A percentile compares a stretch with the other conserved stretches of the same genome.
These are phyloP conservation scores for Phalaenopsis equestris DNA, from an alignment of 106 monocot species.

Conservation along the genomic window DNA sequence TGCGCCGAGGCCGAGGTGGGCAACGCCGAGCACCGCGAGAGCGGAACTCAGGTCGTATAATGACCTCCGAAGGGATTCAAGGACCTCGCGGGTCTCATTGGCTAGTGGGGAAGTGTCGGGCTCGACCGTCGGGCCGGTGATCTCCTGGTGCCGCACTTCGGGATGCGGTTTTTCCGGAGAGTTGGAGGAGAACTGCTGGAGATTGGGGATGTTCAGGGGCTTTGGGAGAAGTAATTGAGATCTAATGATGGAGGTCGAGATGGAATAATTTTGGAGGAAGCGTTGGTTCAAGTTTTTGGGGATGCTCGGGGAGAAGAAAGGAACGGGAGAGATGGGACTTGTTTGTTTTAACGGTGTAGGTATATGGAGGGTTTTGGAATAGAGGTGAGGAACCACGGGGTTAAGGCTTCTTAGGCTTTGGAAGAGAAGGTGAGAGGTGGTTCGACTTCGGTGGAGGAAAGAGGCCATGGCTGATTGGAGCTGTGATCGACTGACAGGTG, in stretches of 20 bases:
- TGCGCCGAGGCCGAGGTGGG: conserved; percentile 72
- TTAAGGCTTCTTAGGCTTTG: conserved; percentile 13
- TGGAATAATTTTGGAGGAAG: neutral
- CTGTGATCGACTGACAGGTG: too few species aligned
- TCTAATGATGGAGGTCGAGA: neutral
- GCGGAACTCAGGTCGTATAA: conserved; percentile 60
- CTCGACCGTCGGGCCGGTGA: conserved; percentile 87
- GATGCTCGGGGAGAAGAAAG: neutral
- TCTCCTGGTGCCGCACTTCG: conserved; percentile 73
- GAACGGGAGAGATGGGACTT: too few species aligned
- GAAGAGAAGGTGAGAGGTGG: conserved; percentile 5
- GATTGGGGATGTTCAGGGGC: too few species aligned
- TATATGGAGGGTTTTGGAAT: neutral
- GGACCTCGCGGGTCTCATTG: conserved; percentile 73
- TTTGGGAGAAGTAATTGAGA: neutral
- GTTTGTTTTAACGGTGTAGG: neutral
- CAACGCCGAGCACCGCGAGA: conserved; percentile 54
- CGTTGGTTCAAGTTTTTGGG: neutral
- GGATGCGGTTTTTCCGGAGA: conserved; percentile 1
- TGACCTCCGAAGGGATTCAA: conserved; percentile 43
- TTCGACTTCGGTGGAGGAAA: conserved; percentile 13
- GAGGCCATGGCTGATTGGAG: conserved; percentile 15
- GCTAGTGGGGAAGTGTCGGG: conserved; percentile 79
- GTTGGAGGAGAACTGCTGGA: conserved; percentile 7
- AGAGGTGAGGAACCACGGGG: neutral